Conservation (phyloP, 257 asterid species). For the Coffea eugenioides region DNA sequence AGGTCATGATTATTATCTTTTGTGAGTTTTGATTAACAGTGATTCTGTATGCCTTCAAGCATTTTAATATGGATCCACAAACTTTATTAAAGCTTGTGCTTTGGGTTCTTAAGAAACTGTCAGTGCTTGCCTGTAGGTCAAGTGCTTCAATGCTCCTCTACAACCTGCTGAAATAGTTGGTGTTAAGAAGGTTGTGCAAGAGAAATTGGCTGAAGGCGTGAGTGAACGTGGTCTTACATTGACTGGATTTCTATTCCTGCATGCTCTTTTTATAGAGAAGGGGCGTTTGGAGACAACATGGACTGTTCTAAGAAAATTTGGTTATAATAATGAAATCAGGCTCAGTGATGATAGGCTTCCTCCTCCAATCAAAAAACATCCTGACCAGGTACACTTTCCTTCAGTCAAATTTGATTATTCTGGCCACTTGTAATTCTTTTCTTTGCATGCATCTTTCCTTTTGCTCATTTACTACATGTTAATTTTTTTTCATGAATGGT, state of each 20-base stretch:
- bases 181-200: conserved; percentile 96
- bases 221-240: conserved; percentile 88
- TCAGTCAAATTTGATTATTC: background rate
- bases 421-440: conserved; percentile 1
- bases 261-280: conserved; percentile 92
- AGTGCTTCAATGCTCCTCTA: conserved; percentile 92
- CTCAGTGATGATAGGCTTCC: conserved; percentile 86
- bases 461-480: background rate
- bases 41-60: background rate
- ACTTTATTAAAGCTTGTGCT: conserved; percentile 14
- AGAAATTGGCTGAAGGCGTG: conserved; percentile 85
- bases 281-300: conserved; percentile 96
- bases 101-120: conserved; percentile 20
- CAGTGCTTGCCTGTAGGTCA: conserved; percentile 51
- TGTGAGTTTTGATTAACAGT: background rate
- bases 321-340: conserved; percentile 91
- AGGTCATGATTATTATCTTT: conserved; percentile 40
- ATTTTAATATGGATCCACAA: background rate
- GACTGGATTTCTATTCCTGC: conserved; percentile 95
- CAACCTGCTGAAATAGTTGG: conserved; percentile 93
- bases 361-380: conserved; percentile 70
- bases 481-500: background rate
- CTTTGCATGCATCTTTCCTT: background rate
- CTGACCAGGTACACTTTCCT: conserved; percentile 72
- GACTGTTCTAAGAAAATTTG: conserved; percentile 96